These are phyloP conservation scores for Pseudomicrostroma phylloplanum DNA, from an alignment of 1,284 basidiomycete species.

Conservation along the genomic window DNA sequence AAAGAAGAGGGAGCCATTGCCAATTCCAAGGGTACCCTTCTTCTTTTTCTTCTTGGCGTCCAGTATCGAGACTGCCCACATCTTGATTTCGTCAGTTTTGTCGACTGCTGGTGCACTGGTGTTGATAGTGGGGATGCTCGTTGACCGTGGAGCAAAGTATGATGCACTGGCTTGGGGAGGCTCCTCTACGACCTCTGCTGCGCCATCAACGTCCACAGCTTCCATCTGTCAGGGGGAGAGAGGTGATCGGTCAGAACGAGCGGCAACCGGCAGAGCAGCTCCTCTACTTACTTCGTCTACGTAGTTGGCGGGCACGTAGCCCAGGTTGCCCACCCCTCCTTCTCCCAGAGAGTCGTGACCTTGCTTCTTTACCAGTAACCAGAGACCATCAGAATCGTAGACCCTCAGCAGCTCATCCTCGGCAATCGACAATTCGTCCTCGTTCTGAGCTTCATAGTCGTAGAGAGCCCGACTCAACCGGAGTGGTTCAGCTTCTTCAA, in stretches of 20 bases:
- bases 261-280: background rate
- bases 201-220: slow-evolving; percentile 17
- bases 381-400: slow-evolving; percentile 43
- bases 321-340: slow-evolving; percentile 32
- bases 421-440: slow-evolving; percentile 42
- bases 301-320: slow-evolving; percentile 48
- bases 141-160: slow-evolving; percentile 14
- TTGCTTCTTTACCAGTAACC: slow-evolving; percentile 47
- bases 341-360: slow-evolving; percentile 17
- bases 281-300: slow-evolving; percentile 37
- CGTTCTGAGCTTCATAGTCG: slow-evolving; percentile 44
- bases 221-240: slow-evolving; percentile 23
- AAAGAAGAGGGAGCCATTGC: slow-evolving; percentile 47
- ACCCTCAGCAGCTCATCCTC: slow-evolving; percentile 45
- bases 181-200: slow-evolving; percentile 32
- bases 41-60: slow-evolving; percentile 47
- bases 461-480: slow-evolving; percentile 43
- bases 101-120: slow-evolving; percentile 22
- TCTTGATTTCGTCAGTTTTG: slow-evolving; percentile 47
- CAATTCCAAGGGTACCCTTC: slow-evolving; percentile 49
- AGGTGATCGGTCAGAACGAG: slow-evolving; percentile 16
- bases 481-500: slow-evolving; percentile 44
- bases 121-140: slow-evolving; percentile 28
- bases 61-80: slow-evolving; percentile 47
- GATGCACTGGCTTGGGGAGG: slow-evolving; percentile 8